Base-by-base conservation (phyloP, 257 asterid species). In the Solanum pennellii region DNA sequence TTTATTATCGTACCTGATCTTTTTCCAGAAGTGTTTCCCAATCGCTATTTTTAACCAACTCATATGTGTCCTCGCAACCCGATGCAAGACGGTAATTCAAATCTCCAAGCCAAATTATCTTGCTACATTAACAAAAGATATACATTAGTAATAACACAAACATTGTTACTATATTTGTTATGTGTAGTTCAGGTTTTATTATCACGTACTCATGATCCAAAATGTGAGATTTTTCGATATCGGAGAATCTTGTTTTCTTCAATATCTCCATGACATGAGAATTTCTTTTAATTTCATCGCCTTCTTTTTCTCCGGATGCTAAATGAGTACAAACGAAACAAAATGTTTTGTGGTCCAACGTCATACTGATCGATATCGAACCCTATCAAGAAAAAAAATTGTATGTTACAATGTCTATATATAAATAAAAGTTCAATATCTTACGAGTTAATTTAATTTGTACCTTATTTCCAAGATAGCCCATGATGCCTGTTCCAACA, bases 311-410 rank as follows among this genome's bases (percentile, higher is more conserved):
- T 6, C 98, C 99, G 0, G 98, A 95, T 14, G 98, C 95, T 80
- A 96, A 88, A 89, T 96, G 99, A 12, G 98, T 93, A 39, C 99
- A 96, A 82, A 94, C 99, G 29, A 96, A 96, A 91, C 99, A 96
- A 83, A 93, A 93, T 4, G 93, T 86, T 13, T 92, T 87, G 23
- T 86, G 83, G 23, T 89, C 69, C 91, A 96, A 52, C 45, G 89
- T 83, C 99, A 96, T 93, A 86, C 98, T 96, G 12, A 96, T 90
- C 0, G 99, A 94, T 85, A 96, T 80, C 2, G 98, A 94, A 23
- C 99, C 98, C 97, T 95, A 56, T 18, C 18, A 2, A 80, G 8
- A 18, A 23, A 52, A 52, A 47, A 20, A 49, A 82, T 12, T 1
- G 7, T 56, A 56, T 7, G 5, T 56, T 56, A 56, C 12, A 7